phyloP scores from a whole-genome alignment of 768 basidiomycete species.

The Agrocybe chaxingu region DNA sequence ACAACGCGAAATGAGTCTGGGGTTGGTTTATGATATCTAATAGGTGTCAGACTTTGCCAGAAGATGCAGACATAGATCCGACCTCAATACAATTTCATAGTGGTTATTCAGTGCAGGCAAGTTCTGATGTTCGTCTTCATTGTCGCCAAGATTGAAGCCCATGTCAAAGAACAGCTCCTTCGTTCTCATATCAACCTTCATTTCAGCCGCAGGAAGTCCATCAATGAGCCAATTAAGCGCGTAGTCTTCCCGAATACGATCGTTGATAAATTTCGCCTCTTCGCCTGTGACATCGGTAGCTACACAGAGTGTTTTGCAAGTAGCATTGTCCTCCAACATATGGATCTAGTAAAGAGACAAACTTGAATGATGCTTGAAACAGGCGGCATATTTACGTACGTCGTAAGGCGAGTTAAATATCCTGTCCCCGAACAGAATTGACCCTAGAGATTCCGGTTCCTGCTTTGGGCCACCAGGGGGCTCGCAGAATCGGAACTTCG shows the following conservation, averaged over 20 bases:
- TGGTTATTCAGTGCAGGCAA: slow-evolving; percentile 85
- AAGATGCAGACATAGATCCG: slow-evolving; percentile 6
- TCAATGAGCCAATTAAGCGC: slow-evolving; percentile 94
- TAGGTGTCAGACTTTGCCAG: background rate
- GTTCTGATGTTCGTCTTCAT: slow-evolving; percentile 54
- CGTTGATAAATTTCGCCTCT: slow-evolving; percentile 87
- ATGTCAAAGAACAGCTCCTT: slow-evolving; percentile 90
- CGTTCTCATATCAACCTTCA: slow-evolving; percentile 77
- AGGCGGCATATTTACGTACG: slow-evolving; percentile 38
- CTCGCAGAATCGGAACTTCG: slow-evolving; percentile 80
- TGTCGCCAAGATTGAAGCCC: slow-evolving; percentile 89
- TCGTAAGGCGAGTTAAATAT: slow-evolving; percentile 91
- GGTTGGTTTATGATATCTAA: slow-evolving; percentile 77
- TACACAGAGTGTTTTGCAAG: slow-evolving; percentile 76
- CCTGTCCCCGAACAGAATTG: slow-evolving; percentile 94
- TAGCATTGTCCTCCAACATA: slow-evolving; percentile 74
- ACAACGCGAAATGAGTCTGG: slow-evolving; percentile 80
- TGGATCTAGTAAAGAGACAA: slow-evolving; percentile 49
- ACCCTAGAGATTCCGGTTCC: slow-evolving; percentile 85
- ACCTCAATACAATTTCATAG: slow-evolving; percentile 84
- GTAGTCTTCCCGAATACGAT: slow-evolving; percentile 89
- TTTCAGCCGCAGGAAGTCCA: slow-evolving; percentile 90
- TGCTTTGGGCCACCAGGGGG: slow-evolving; percentile 71
- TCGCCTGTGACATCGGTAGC: slow-evolving; percentile 52
- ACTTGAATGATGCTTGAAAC: slow-evolving; percentile 4